These are phyloP conservation scores for Craterostigma plantagineum DNA, from an alignment of 257 asterid genomes.

Conservation along the genomic window DNA sequence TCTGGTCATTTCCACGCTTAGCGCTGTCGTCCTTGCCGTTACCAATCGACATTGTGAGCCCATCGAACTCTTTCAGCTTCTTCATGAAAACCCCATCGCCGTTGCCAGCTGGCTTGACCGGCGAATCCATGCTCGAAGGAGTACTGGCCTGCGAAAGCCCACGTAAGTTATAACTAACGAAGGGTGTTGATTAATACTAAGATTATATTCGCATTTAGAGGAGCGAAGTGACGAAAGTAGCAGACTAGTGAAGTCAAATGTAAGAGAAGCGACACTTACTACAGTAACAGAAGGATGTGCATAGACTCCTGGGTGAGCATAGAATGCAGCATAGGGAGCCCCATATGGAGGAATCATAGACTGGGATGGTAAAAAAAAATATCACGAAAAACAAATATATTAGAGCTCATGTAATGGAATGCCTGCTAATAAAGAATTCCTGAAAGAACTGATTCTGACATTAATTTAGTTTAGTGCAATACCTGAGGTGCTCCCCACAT, in stretches of 20 bases:
- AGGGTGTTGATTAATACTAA: background rate
- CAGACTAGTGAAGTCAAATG: background rate
- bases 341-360: constrained; percentile 89
- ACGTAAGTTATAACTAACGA: background rate
- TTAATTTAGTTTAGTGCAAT: constrained; percentile 1
- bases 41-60: constrained; percentile 74
- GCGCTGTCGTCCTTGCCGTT: constrained; percentile 38
- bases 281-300: constrained; percentile 76
- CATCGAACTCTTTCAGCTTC: constrained; percentile 69
- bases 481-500: constrained; percentile 99
- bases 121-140: constrained; percentile 43
- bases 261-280: constrained; percentile 26
- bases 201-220: background rate
- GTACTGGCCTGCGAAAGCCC: constrained; percentile 39
- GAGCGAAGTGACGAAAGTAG: background rate
- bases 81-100: constrained; percentile 39
- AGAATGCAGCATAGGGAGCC: constrained; percentile 73
- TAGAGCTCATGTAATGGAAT: background rate
- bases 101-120: constrained; percentile 42
- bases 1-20: constrained; percentile 44
- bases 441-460: background rate
- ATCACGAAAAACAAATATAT: constrained; percentile 1
- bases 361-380: constrained; percentile 20
- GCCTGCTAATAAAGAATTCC: background rate
- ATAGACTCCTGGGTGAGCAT: constrained; percentile 76